phyloP scores from a whole-genome alignment of 2,329 filamentous ascomycete species.

The Alternaria consortialis region DNA sequence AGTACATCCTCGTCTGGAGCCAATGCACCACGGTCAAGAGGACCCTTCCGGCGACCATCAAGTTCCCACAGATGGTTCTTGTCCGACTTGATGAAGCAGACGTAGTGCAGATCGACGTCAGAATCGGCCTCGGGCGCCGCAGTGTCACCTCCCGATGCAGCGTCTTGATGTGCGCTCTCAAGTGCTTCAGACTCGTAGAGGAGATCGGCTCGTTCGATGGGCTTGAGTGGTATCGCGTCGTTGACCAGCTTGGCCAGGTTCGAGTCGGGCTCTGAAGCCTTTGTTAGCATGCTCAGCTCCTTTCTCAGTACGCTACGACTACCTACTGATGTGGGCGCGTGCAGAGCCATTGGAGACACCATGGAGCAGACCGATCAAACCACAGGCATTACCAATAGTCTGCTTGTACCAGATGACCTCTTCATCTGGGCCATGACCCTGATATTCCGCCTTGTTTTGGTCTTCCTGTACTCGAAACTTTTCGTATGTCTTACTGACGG shows the following conservation, averaged over 20 bases:
- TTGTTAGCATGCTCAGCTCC: constrained; percentile 23
- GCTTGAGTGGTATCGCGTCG: constrained; percentile 74
- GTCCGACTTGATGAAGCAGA: constrained; percentile 84
- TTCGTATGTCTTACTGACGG: constrained; percentile 82
- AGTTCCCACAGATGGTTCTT: constrained; percentile 80
- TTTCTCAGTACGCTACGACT: background rate
- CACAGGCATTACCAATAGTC: constrained; percentile 94
- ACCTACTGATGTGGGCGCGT: constrained; percentile 51
- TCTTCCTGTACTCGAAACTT: constrained; percentile 79
- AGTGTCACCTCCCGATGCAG: constrained; percentile 81
- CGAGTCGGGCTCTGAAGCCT: constrained; percentile 56
- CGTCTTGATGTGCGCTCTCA: constrained; percentile 79
- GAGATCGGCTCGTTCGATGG: constrained; percentile 72
- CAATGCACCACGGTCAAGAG: constrained; percentile 67
- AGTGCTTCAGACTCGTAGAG: constrained; percentile 80
- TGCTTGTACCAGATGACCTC: constrained; percentile 94
- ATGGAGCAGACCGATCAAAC: constrained; percentile 88
- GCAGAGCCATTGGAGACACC: constrained; percentile 82
- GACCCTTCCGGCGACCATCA: constrained; percentile 77
- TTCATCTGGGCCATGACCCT: constrained; percentile 71
- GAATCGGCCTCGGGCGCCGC: constrained; percentile 79
- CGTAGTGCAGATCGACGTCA: constrained; percentile 91
- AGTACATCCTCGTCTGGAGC: constrained; percentile 58
- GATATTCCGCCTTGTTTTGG: constrained; percentile 68
- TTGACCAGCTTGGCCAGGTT: constrained; percentile 72